These are phyloP conservation scores for Rhizophora apiculata DNA, from an alignment of 345 rosid species.

Conservation along the genomic window DNA sequence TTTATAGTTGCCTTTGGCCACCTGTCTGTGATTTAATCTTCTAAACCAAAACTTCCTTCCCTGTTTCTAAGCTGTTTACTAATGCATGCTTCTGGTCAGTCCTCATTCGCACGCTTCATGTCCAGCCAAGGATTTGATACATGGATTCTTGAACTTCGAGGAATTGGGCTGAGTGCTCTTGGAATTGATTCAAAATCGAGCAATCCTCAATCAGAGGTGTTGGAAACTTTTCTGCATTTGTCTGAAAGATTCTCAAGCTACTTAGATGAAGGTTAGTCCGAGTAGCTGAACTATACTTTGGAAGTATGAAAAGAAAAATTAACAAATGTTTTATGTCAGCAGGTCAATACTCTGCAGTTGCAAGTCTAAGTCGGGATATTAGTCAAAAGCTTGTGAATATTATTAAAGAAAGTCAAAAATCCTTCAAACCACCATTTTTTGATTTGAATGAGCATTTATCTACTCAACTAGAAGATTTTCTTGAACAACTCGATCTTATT, in stretches of 20 bases:
- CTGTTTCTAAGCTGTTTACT: too few relatives aligned
- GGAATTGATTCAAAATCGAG: slow-evolving; percentile 20
- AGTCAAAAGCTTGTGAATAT: slow-evolving; percentile 26
- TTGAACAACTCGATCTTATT: slow-evolving; percentile 53
- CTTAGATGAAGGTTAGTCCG: slow-evolving; percentile 35
- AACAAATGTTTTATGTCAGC: slow-evolving; percentile 13
- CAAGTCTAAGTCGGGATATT: slow-evolving; percentile 30
- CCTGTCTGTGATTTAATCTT: not conserved
- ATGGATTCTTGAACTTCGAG: slow-evolving; percentile 85
- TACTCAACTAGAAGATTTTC: slow-evolving; percentile 45
- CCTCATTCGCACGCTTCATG: slow-evolving; percentile 81
- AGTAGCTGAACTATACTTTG: not conserved
- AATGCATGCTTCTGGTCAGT: slow-evolving; percentile 34
- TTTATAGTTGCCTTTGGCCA: too few relatives aligned
- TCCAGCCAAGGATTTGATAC: slow-evolving; percentile 77
- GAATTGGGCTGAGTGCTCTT: slow-evolving; percentile 67
- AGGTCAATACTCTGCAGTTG: slow-evolving; percentile 21
- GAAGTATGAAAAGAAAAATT: slow-evolving; percentile 15
- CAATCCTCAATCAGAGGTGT: slow-evolving; percentile 16
- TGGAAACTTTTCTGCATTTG: slow-evolving; percentile 29
- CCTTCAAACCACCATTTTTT: slow-evolving; percentile 23
- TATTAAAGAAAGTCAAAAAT: slow-evolving; percentile 27
- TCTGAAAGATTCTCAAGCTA: slow-evolving; percentile 39
- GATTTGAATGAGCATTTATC: slow-evolving; percentile 41
- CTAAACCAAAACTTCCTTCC: too few relatives aligned